Base-by-base conservation (phyloP, 2,329 filamentous ascomycete genomes). In the Aspergillus arachidicola region DNA sequence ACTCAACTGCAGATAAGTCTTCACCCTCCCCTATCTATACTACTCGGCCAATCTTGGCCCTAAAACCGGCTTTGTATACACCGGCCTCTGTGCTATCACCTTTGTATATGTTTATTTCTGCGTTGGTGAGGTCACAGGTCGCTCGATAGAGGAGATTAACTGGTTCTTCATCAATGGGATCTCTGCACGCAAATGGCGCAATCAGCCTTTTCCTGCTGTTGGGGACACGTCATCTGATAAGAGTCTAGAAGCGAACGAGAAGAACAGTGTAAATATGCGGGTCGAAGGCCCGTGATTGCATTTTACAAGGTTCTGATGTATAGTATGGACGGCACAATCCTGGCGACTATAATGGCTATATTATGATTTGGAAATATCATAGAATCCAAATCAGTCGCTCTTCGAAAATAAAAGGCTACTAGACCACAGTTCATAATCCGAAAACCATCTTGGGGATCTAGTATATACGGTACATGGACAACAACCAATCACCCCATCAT, bases 401-500 rank as follows among this genome's bases (percentile, higher is more conserved):
- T 14, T 26, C 12, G 46, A 30, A 30, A n/a, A 50, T 26, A 1
- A 30, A 19, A 16, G 6, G 16, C 6, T 14, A 12, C 23, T 48
- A 48, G 21, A 50, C 7, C 46, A 30, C 16, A 50, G 26, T 30
- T n/a, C 46, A 50, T 50, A 19, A 16, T 16, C 7, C 45, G 3
- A 50, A 19, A 30, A 19, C 5, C 45, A 23, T 26, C 6, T 5
- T 4, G 11, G 21, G 11, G 45, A 26, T 38, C 36, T 38, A 38
- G 36, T 7, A 19, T 16, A 38, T 38, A 23, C 2, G 23, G 23
- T 23, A 19, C 36, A 38, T 38, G 6, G 12, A 36, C 2, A 36
- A 14, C 34, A 36, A 36, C 12, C 12, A 36, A 30, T 30, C 3
- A 86, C 16, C 80, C 81, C 73, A 93, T 83, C 81, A 96, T 90